phyloP scores from a whole-genome alignment of 108 stramenopile genomes.

The Nitzschia inconspicua region DNA sequence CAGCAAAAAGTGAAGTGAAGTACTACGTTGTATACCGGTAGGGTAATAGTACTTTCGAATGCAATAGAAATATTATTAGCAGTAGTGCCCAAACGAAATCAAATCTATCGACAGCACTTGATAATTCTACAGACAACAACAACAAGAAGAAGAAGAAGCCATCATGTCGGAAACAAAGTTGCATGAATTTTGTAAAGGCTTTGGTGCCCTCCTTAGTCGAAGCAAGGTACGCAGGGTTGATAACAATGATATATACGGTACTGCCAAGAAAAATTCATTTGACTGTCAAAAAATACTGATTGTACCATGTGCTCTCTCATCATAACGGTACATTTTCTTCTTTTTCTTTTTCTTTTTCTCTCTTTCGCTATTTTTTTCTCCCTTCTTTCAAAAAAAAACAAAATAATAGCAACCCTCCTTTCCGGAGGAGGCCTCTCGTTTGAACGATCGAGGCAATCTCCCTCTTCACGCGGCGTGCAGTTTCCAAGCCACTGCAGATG shows the following conservation, averaged over 20 bases:
- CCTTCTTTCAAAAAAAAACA: not conserved
- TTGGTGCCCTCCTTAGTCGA: slow-evolving; percentile 81
- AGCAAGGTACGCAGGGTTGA: slow-evolving; percentile 78
- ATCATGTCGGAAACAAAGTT: slow-evolving; percentile 83
- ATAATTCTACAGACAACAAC: too few species aligned
- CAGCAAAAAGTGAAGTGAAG: too few species aligned
- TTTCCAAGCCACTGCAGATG: slow-evolving; percentile 82
- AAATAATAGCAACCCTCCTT: slow-evolving; percentile 71
- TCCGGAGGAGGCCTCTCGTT: slow-evolving; percentile 80
- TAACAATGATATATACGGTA: too few species aligned
- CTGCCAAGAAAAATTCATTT: too few species aligned
- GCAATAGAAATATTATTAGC: not conserved
- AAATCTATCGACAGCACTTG: too few species aligned
- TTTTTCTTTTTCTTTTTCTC: not conserved
- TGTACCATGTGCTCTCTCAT: too few species aligned
- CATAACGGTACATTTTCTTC: too few species aligned
- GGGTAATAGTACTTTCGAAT: not conserved
- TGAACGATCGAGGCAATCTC: slow-evolving; percentile 87
- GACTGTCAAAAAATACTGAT: too few species aligned
- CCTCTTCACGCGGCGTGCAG: slow-evolving; percentile 85
- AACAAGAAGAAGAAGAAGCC: not conserved
- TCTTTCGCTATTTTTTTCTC: not conserved
- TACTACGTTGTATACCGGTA: not conserved
- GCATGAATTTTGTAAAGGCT: slow-evolving; percentile 87
- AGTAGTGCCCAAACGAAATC: too few species aligned